A percentile compares a stretch with the other conserved stretches of the same genome.
These are phyloP conservation scores for Eremomyces bilateralis DNA, from an alignment of 495 filamentous ascomycete species.

Conservation along the genomic window DNA sequence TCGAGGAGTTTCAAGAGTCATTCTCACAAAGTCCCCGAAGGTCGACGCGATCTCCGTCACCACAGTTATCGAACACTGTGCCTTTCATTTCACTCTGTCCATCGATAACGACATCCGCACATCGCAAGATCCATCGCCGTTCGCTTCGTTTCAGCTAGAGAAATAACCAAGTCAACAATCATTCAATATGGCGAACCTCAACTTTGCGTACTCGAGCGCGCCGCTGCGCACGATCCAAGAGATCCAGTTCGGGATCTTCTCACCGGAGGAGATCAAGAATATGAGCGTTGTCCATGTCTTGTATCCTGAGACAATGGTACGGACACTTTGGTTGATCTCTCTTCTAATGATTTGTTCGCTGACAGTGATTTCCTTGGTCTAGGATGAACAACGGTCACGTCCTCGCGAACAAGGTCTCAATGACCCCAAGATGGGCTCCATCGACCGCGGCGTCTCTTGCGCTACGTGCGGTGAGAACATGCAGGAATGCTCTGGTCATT, in stretches of 20 bases:
- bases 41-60: no score
- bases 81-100: no score
- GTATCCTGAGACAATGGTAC: conserved; percentile 90
- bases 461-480: conserved; percentile 86
- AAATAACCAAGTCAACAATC: no score
- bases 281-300: conserved; percentile 86
- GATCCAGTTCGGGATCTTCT: conserved; percentile 93
- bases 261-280: conserved; percentile 91
- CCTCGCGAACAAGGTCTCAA: conserved; percentile 80
- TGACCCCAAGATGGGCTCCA: conserved; percentile 81
- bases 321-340: conserved; percentile 11
- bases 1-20: no score
- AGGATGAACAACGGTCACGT: conserved; percentile 72
- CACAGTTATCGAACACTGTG: no score
- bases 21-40: no score
- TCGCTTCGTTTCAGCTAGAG: no score
- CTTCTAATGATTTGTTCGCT: background rate
- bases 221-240: conserved; percentile 88
- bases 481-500: conserved; percentile 90
- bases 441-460: conserved; percentile 84
- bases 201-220: conserved; percentile 81
- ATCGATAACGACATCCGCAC: no score
- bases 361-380: conserved; percentile 3
- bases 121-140: no score
- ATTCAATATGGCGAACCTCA: conserved; percentile 74